These are phyloP conservation scores for Telfairia occidentalis DNA, from an alignment of 331 rosid species.

Conservation along the genomic window DNA sequence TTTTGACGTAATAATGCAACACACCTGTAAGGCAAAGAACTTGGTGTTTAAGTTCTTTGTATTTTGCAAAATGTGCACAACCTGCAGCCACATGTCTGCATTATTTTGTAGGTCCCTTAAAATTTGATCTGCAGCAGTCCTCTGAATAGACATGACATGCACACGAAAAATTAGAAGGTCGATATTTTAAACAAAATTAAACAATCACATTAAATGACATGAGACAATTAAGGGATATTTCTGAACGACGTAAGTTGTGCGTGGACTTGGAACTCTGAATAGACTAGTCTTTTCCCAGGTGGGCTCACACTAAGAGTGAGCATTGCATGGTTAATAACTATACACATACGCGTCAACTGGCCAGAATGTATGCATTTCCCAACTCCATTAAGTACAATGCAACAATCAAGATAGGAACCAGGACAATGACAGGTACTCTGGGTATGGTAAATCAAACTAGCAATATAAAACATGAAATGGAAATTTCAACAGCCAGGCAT, in stretches of 20 bases:
- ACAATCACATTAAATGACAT: not conserved
- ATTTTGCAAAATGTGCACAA: conserved; percentile 83
- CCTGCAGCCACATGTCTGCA: conserved; percentile 98
- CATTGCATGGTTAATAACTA: not conserved
- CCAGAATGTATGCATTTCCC: not conserved
- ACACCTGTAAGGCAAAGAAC: conserved; percentile 96
- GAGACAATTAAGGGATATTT: not conserved
- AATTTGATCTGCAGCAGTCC: conserved; percentile 87
- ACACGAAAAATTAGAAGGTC: not conserved
- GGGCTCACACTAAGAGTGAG: not conserved
- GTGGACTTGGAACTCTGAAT: not conserved
- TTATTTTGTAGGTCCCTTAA: conserved; percentile 86
- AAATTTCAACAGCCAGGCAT: not conserved
- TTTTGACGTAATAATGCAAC: conserved; percentile 12
- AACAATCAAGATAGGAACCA: not conserved
- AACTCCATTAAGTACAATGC: conserved; percentile 8
- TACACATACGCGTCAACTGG: not conserved
- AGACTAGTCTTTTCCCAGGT: not conserved
- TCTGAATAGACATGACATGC: conserved; percentile 33
- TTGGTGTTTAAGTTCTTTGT: conserved; percentile 75
- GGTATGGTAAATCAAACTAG: not conserved
- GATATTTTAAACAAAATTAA: not conserved
- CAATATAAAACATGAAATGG: not conserved
- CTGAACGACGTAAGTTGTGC: not conserved
- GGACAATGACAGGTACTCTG: not conserved